phyloP scores from a whole-genome alignment of 2,329 filamentous ascomycete genomes.

The Sporothrix euskadiensis region DNA sequence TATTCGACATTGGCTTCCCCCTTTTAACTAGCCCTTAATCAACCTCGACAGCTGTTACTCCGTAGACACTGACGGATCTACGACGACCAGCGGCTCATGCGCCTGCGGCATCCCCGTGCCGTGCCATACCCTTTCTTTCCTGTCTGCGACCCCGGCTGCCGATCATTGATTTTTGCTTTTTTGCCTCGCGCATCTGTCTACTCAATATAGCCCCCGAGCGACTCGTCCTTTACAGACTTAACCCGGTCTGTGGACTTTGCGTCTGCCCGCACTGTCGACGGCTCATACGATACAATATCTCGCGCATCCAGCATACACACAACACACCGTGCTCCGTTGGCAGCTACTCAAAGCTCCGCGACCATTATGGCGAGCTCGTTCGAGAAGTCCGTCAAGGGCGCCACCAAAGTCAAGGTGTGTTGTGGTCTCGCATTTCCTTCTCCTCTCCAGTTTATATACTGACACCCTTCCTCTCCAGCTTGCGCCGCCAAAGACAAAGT shows the following conservation, averaged over 20 bases:
- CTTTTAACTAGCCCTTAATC: not conserved
- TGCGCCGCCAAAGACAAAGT: conserved; percentile 96
- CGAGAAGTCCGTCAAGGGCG: conserved; percentile 98
- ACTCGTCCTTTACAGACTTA: not conserved
- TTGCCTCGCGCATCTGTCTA: not conserved
- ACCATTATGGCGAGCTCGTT: conserved; percentile 78
- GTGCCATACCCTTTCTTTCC: not conserved
- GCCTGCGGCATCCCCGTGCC: conserved; percentile 9
- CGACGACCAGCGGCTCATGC: not conserved
- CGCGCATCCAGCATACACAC: not conserved
- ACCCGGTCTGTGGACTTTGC: conserved; percentile 1
- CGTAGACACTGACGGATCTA: not conserved
- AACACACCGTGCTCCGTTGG: not conserved
- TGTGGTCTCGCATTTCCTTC: not conserved
- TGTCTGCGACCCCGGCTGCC: conserved; percentile 6
- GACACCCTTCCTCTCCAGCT: conserved; percentile 54
- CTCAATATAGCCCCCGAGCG: not conserved
- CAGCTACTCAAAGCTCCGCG: not conserved
- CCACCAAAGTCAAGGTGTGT: conserved; percentile 90
- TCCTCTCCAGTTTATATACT: not conserved
- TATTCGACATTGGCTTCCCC: not conserved
- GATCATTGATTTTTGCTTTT: conserved; percentile 18
- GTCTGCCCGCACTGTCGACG: not conserved
- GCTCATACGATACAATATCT: not conserved
- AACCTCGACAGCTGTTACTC: not conserved